A percentile compares a stretch with the other conserved stretches of the same genome.
Conservation (phyloP, 805 yeast species). For the Starmera pachycereana region DNA sequence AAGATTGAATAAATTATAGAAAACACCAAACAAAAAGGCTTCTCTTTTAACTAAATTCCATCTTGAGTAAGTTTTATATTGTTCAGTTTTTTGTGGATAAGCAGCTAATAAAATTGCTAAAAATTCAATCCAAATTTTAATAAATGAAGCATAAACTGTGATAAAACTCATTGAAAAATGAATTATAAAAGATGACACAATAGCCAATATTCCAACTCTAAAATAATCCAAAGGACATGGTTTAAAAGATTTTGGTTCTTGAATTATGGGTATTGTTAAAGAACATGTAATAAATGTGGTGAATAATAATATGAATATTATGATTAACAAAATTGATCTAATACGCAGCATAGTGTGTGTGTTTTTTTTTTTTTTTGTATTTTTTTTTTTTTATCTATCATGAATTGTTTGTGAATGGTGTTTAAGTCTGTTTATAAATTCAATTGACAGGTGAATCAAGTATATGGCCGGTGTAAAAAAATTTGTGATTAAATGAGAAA, state of each 20-base stretch:
- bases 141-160: slow-evolving; percentile 19
- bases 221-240: slow-evolving; percentile 30
- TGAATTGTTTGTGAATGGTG: no score
- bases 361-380: no score
- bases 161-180: slow-evolving; percentile 16
- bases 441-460: no score
- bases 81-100: slow-evolving; percentile 27
- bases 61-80: slow-evolving; percentile 9
- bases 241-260: slow-evolving; percentile 14
- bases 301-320: not conserved
- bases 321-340: not conserved
- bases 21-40: slow-evolving; percentile 26
- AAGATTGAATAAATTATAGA: slow-evolving; percentile 12
- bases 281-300: not conserved
- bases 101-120: slow-evolving; percentile 26
- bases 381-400: no score
- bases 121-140: slow-evolving; percentile 27
- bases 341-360: no score
- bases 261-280: slow-evolving; percentile 6
- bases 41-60: slow-evolving; percentile 33
- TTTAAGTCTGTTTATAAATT: no score
- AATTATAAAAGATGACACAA: slow-evolving; percentile 24
- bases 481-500: no score
- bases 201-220: slow-evolving; percentile 25
- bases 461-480: no score